phyloP scores from a whole-genome alignment of 2,329 filamentous ascomycete genomes.

The Paraphaeosphaeria sporulosa region DNA sequence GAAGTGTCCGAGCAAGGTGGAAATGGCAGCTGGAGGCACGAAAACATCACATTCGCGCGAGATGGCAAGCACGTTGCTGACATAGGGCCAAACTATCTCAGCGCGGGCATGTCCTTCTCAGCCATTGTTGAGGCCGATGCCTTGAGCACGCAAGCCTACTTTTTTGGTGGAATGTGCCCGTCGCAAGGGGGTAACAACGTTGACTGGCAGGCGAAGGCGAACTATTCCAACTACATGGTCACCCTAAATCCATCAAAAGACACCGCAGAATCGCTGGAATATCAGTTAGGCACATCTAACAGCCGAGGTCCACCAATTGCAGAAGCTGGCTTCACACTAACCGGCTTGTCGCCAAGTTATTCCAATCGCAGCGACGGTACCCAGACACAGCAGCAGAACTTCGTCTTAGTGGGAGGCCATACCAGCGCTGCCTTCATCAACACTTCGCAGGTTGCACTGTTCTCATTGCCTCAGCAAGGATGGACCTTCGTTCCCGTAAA shows the following conservation, averaged over 20 bases:
- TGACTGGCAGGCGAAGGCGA: conserved; percentile 72
- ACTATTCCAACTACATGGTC: conserved; percentile 83
- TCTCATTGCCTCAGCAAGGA: conserved; percentile 82
- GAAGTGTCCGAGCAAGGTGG: conserved; percentile 51
- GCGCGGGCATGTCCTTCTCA: conserved; percentile 72
- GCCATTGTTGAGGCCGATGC: conserved; percentile 62
- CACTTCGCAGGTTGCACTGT: conserved; percentile 89
- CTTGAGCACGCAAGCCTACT: conserved; percentile 68
- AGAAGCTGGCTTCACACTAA: conserved; percentile 88
- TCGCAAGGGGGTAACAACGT: conserved; percentile 40
- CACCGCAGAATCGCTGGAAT: conserved; percentile 51
- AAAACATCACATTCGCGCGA: conserved; percentile 45
- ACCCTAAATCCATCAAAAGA: conserved; percentile 61
- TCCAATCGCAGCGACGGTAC: conserved; percentile 69
- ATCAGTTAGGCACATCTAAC: conserved; percentile 57
- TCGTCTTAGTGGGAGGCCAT: conserved; percentile 85
- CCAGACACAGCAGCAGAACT: conserved; percentile 76
- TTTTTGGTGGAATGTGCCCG: conserved; percentile 93
- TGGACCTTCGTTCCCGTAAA: conserved; percentile 84
- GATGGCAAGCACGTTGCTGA: conserved; percentile 45
- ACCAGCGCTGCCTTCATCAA: conserved; percentile 86
- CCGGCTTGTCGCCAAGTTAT: conserved; percentile 73
- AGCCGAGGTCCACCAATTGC: conserved; percentile 72
- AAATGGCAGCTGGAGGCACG: conserved; percentile 64
- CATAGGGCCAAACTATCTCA: conserved; percentile 64